phyloP scores from a whole-genome alignment of 345 rosid species.

The Hypericum perforatum region DNA sequence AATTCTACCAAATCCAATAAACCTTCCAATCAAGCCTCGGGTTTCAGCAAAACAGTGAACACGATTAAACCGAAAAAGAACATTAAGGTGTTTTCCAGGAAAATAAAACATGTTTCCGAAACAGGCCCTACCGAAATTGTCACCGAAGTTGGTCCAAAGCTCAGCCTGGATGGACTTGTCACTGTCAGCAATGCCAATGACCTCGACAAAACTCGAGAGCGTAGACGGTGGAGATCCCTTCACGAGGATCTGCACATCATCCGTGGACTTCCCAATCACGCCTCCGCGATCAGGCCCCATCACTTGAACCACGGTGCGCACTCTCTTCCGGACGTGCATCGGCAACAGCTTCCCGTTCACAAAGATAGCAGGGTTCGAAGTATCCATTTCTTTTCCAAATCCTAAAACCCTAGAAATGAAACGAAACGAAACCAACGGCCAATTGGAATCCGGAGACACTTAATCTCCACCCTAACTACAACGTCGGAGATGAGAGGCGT shows the following conservation, averaged over 20 bases:
- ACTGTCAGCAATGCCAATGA: constrained; percentile 75
- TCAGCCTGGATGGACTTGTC: constrained; percentile 59
- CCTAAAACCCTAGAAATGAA: too few relatives aligned
- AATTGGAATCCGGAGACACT: too few relatives aligned
- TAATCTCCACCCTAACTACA: too few relatives aligned
- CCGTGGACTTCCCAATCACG: constrained; percentile 61
- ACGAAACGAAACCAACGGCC: too few relatives aligned
- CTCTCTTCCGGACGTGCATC: constrained; percentile 52
- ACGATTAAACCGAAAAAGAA: too few relatives aligned
- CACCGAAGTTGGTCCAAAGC: constrained; percentile 67
- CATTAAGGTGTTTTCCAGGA: too few relatives aligned
- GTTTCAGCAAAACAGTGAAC: too few relatives aligned
- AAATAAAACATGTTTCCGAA: too few relatives aligned
- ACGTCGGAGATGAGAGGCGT: too few relatives aligned
- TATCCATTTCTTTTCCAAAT: constrained; percentile 37
- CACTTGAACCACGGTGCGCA: constrained; percentile 65
- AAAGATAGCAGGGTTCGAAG: constrained; percentile 70
- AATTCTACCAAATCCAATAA: too few relatives aligned
- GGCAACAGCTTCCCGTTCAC: constrained; percentile 63
- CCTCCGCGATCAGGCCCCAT: constrained; percentile 36
- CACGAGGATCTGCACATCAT: constrained; percentile 46
- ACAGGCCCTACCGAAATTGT: constrained; percentile 56
- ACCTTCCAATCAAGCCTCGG: too few relatives aligned
- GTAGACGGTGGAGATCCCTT: constrained; percentile 45
- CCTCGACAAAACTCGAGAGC: constrained; percentile 62